phyloP scores from a whole-genome alignment of 2,329 filamentous ascomycete species.

The Trichoderma koningiopsis region DNA sequence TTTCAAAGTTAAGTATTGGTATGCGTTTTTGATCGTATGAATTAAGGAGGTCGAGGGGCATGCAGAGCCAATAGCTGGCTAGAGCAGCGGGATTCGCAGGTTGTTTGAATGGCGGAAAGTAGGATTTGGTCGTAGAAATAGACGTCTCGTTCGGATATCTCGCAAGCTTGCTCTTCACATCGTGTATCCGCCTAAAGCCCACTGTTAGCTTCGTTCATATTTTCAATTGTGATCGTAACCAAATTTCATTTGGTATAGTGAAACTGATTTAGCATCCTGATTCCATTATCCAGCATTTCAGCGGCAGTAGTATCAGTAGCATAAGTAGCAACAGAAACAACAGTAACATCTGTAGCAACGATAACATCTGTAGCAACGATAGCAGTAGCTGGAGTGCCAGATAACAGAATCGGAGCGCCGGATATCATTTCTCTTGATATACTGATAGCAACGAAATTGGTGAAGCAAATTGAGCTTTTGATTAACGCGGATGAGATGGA shows the following conservation, averaged over 20 bases:
- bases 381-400: no score
- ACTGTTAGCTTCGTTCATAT: background rate
- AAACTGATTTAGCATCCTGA: no score
- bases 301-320: no score
- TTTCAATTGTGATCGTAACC: background rate
- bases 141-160: background rate
- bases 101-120: background rate
- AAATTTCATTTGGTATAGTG: background rate
- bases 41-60: constrained; percentile 5
- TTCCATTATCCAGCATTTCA: no score
- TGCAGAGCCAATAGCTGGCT: constrained; percentile 13
- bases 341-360: no score
- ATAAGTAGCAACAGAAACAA: no score
- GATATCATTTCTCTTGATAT: no score
- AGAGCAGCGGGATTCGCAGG: background rate
- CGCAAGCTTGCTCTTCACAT: background rate
- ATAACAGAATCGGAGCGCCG: no score
- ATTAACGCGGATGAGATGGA: background rate
- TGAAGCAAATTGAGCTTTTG: background rate
- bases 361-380: no score
- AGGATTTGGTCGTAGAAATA: background rate
- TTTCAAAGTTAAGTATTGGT: background rate
- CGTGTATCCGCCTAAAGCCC: background rate
- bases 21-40: constrained; percentile 4
- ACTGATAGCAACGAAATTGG: background rate